Conservation (phyloP, 352 stramenopile genomes). For the Phytophthora pisi region DNA sequence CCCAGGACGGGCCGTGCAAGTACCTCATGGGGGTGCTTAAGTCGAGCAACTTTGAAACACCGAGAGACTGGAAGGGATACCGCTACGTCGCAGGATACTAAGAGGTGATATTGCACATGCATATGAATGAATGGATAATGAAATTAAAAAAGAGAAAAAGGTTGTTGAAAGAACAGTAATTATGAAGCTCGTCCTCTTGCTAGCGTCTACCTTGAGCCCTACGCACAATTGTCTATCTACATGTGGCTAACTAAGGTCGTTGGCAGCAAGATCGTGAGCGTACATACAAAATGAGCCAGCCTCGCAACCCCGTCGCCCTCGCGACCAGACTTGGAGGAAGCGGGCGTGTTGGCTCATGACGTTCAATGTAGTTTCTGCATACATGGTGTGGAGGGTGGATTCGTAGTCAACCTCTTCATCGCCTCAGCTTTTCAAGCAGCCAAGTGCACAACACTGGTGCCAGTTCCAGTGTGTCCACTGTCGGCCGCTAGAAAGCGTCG, state of each 20-base stretch:
- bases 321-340: slow-evolving; percentile 5
- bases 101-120: background rate
- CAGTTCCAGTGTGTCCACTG: slow-evolving; percentile 2
- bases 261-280: slow-evolving; percentile 11
- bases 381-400: slow-evolving; percentile 9
- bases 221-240: slow-evolving; percentile 20
- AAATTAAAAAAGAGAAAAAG: background rate
- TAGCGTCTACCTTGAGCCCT: slow-evolving; percentile 17
- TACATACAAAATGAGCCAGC: slow-evolving; percentile 21
- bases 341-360: slow-evolving; percentile 8
- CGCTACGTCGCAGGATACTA: slow-evolving; percentile 87
- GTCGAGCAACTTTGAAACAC: slow-evolving; percentile 81
- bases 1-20: slow-evolving; percentile 90
- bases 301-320: slow-evolving; percentile 7
- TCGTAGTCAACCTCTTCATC: background rate
- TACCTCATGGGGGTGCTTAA: slow-evolving; percentile 92
- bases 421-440: background rate
- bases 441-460: background rate
- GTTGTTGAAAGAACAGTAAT: slow-evolving; percentile 6
- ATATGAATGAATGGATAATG: background rate
- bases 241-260: slow-evolving; percentile 10
- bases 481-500: background rate
- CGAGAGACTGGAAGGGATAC: slow-evolving; percentile 92
- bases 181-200: slow-evolving; percentile 8
- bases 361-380: slow-evolving; percentile 20